These are phyloP conservation scores for Candida lessepsii DNA, from an alignment of 805 yeast genomes.

Conservation along the genomic window DNA sequence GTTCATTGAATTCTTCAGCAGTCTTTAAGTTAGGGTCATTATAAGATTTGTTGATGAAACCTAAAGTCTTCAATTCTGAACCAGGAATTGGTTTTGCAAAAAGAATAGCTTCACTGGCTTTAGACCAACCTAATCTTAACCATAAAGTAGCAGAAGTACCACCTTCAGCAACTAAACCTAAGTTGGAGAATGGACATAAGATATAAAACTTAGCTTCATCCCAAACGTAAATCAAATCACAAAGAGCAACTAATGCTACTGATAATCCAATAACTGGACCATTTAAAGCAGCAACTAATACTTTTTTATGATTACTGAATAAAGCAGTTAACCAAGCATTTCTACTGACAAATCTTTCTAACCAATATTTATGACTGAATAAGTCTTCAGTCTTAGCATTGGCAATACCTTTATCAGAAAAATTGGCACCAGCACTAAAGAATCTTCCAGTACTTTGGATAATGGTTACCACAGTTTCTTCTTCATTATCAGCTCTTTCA, in stretches of 20 bases:
- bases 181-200: slow-evolving; percentile 74
- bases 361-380: slow-evolving; percentile 47
- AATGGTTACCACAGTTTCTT: slow-evolving; percentile 60
- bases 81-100: slow-evolving; percentile 66
- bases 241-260: slow-evolving; percentile 69
- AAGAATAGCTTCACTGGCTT: slow-evolving; percentile 70
- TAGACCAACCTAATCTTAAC: slow-evolving; percentile 67
- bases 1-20: slow-evolving; percentile 43
- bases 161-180: slow-evolving; percentile 85
- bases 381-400: slow-evolving; percentile 29
- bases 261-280: slow-evolving; percentile 86
- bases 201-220: slow-evolving; percentile 56
- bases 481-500: slow-evolving; percentile 61
- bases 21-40: slow-evolving; percentile 32
- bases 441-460: slow-evolving; percentile 70
- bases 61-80: slow-evolving; percentile 52
- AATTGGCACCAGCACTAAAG: slow-evolving; percentile 85
- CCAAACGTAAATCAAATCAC: slow-evolving; percentile 73
- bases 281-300: slow-evolving; percentile 70
- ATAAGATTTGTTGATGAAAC: slow-evolving; percentile 62
- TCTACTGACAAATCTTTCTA: slow-evolving; percentile 61
- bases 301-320: slow-evolving; percentile 67
- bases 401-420: slow-evolving; percentile 38
- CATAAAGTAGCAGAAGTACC: slow-evolving; percentile 68
- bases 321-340: slow-evolving; percentile 68